Evolutionary conservation across 805 yeast species (phyloP), one percentile per base, ranked within the genome.

Genomic region (Yamadazyma takamatsuzukensis): DNA sequence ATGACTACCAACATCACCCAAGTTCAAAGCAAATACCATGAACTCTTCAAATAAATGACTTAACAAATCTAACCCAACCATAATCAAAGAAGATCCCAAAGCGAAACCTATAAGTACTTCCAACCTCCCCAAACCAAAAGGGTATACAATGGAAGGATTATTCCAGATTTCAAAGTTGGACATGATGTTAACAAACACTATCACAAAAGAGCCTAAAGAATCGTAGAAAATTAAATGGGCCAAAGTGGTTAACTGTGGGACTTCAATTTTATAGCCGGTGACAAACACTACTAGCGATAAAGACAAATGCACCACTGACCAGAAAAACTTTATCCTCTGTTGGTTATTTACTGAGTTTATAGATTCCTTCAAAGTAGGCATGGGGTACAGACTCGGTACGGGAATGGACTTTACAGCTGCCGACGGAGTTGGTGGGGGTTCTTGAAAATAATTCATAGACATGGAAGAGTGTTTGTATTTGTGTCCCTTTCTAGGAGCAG

Each of bases 391-490:
- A 21, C 72, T 73, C 0, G 88, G 85, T 12, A 79, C 61, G 25
- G 76, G 68, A 21, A 8, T 21, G 8, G 22, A 9, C 8, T 21
- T 21, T 11, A 21, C 8, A 21, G 8, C n/a, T n/a, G n/a, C n/a
- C 8, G 27, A 21, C 4, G 68, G 59, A 3, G 56, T 48, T 3
- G 66, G 64, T 11, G 88, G 83, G 1, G 97, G 96, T 51, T 90
- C 97, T 56, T 86, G 96, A 54, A 93, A 90, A 54, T 90, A 73
- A 56, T 90, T 89, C 93, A 90, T 83, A 4, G 96, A 87, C 5
- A 90, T 96, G 6, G 96, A 88, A 3, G 97, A 88, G 57, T 90
- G 97, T 54, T 90, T 90, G 54, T 90, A 90, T 46, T 90, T 74
- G 58, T 90, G 98, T 5, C 98, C 98, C 46, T 89, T 78, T 67